Evolutionary conservation across 129 eudicot genomes (phyloP).

Genomic region (Daucus carota): DNA sequence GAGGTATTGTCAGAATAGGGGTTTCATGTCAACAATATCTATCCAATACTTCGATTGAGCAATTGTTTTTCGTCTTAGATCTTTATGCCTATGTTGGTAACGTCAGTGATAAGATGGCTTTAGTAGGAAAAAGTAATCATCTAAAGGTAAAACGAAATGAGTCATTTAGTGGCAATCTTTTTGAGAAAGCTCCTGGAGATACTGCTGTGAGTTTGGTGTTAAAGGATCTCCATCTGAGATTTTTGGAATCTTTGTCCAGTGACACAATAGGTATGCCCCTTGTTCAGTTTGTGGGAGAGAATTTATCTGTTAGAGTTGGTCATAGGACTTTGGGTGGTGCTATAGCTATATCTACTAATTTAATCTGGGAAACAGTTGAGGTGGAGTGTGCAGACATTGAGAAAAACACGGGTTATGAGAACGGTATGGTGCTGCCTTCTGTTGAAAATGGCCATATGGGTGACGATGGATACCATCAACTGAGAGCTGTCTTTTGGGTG

Average conservation of each 20-base stretch:
- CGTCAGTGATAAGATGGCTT: constrained; percentile 65
- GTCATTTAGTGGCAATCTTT: constrained; percentile 34
- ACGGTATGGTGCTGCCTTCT: constrained; percentile 20
- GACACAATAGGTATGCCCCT: constrained; percentile 55
- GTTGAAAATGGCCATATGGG: constrained; percentile 20
- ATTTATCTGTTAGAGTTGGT: constrained; percentile 55
- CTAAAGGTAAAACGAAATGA: constrained; percentile 28
- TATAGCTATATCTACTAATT: constrained; percentile 67
- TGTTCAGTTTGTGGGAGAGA: constrained; percentile 78
- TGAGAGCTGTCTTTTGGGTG: constrained; percentile 92
- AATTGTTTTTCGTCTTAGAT: constrained; percentile 78
- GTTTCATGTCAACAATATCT: constrained; percentile 69
- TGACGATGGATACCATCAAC: constrained; percentile 41
- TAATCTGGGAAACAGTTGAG: constrained; percentile 74
- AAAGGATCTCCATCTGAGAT: constrained; percentile 59
- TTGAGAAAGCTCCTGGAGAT: constrained; percentile 86
- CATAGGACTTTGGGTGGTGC: constrained; percentile 97
- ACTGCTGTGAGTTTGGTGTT: constrained; percentile 68
- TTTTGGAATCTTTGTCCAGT: constrained; percentile 56
- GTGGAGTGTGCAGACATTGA: constrained; percentile 71
- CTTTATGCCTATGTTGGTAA: constrained; percentile 69
- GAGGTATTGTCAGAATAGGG: constrained; percentile 87
- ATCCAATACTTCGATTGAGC: constrained; percentile 92
- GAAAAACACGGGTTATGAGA: constrained; percentile 24
- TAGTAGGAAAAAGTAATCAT: constrained; percentile 37